These are phyloP conservation scores for Penicillium manginii DNA, from an alignment of 495 filamentous ascomycete genomes.

Conservation along the genomic window DNA sequence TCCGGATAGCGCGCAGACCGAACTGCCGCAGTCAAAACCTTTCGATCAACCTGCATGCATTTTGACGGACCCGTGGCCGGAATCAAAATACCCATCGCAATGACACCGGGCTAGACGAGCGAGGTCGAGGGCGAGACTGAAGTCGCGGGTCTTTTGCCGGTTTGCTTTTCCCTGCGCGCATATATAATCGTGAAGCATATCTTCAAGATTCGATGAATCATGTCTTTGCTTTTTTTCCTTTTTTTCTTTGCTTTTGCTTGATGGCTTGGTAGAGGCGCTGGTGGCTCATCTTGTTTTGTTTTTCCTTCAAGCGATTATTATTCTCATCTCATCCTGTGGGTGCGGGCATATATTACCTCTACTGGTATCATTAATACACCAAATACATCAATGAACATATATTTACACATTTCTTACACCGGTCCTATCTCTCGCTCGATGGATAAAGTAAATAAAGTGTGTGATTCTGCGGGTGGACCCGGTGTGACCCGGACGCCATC, in stretches of 20 bases:
- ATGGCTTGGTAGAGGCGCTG: slow-evolving; percentile 23
- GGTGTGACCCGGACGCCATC: neutral
- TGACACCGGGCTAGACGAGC: neutral
- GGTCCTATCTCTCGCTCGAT: too few relatives aligned
- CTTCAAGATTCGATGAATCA: slow-evolving; percentile 21
- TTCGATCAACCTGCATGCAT: slow-evolving; percentile 8
- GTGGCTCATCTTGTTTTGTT: slow-evolving; percentile 13
- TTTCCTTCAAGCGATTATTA: slow-evolving; percentile 12
- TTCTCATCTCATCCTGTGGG: slow-evolving; percentile 6
- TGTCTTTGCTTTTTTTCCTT: slow-evolving; percentile 17
- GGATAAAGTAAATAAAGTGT: too few relatives aligned
- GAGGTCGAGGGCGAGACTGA: neutral
- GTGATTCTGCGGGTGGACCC: too few relatives aligned
- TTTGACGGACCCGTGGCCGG: neutral
- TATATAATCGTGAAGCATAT: slow-evolving; percentile 24
- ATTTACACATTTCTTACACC: neutral
- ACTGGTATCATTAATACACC: neutral
- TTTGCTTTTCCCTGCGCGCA: slow-evolving; percentile 1
- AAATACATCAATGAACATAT: neutral
- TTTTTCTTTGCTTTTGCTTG: neutral
- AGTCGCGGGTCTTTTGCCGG: neutral
- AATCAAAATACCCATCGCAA: slow-evolving; percentile 1
- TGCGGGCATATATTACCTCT: slow-evolving; percentile 2
- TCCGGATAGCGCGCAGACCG: neutral
- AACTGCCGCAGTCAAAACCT: neutral